A percentile compares a stretch with the other conserved stretches of the same genome.
Conservation (phyloP, 768 basidiomycete genomes). For the Lactifluus echinatus region DNA sequence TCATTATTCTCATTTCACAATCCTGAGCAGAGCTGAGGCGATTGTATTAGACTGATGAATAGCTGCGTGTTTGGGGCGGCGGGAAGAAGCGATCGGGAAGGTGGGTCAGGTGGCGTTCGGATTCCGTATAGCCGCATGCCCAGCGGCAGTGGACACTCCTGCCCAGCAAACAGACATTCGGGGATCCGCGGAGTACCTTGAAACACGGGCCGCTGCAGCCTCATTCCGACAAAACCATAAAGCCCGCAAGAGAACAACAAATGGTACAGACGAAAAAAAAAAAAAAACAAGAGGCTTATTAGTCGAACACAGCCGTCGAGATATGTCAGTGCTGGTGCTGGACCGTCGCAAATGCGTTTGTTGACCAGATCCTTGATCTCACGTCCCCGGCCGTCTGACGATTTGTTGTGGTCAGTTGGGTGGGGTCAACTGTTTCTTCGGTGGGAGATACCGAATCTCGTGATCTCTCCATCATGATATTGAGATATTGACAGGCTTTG, state of each 20-base stretch:
- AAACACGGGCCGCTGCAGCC: conserved; percentile 9
- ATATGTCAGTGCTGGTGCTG: too few relatives aligned
- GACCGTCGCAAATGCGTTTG: conserved; percentile 9
- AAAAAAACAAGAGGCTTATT: too few relatives aligned
- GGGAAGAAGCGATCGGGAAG: background rate
- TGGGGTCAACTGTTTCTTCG: background rate
- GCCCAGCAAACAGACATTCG: background rate
- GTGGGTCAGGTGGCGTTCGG: background rate
- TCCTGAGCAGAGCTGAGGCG: background rate
- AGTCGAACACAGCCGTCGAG: too few relatives aligned
- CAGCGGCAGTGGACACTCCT: background rate
- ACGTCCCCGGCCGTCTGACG: conserved; percentile 2
- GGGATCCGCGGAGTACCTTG: conserved; percentile 11
- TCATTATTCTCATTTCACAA: background rate
- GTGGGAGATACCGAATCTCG: background rate
- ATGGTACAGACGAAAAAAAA: background rate
- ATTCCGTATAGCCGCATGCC: background rate
- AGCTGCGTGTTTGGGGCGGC: background rate
- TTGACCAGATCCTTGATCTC: background rate
- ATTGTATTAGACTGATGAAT: background rate
- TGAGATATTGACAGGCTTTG: background rate
- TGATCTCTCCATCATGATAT: background rate
- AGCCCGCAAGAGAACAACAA: too few relatives aligned
- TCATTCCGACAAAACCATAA: too few relatives aligned
- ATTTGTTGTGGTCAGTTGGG: background rate